These are phyloP conservation scores for Sclerotinia nivalis DNA, from an alignment of 2,329 filamentous ascomycete species.

Conservation along the genomic window DNA sequence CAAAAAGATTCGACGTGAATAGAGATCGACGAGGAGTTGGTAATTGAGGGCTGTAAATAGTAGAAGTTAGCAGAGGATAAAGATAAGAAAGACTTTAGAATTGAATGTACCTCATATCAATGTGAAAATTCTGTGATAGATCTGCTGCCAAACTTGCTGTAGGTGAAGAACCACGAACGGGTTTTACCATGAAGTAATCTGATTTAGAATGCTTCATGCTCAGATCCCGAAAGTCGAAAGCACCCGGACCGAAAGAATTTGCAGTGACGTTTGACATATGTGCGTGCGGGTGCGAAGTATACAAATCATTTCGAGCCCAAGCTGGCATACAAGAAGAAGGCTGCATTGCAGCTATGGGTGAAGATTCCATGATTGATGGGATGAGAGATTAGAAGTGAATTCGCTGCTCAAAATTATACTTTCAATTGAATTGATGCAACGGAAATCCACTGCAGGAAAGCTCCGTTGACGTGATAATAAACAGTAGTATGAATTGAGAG, in stretches of 20 bases:
- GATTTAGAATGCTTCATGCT: slow-evolving; percentile 66
- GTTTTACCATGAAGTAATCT: slow-evolving; percentile 83
- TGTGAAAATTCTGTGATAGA: slow-evolving; percentile 93
- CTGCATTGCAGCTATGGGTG: slow-evolving; percentile 90
- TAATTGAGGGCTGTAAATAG: slow-evolving; percentile 68
- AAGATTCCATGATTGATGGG: slow-evolving; percentile 74
- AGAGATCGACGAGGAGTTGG: slow-evolving; percentile 81
- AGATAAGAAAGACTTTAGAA: not conserved
- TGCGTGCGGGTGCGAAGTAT: slow-evolving; percentile 51
- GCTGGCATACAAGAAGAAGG: slow-evolving; percentile 63
- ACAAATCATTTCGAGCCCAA: slow-evolving; percentile 60
- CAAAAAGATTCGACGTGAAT: slow-evolving; percentile 73
- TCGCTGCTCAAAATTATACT: slow-evolving; percentile 16
- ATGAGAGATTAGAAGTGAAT: slow-evolving; percentile 3
- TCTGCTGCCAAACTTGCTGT: slow-evolving; percentile 89
- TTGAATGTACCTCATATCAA: slow-evolving; percentile 79
- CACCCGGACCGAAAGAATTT: slow-evolving; percentile 59
- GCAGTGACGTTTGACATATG: slow-evolving; percentile 51
- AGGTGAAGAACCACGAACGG: slow-evolving; percentile 81
- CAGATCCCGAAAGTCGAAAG: slow-evolving; percentile 75
- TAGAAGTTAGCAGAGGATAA: slow-evolving; percentile 19
- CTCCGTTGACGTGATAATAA: not conserved
- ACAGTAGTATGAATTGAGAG: slow-evolving; percentile 11
- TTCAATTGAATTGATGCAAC: slow-evolving; percentile 19
- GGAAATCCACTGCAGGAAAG: not conserved